phyloP scores from a whole-genome alignment of 371 early-diverging fungal species.

The Mucor mucedo region DNA sequence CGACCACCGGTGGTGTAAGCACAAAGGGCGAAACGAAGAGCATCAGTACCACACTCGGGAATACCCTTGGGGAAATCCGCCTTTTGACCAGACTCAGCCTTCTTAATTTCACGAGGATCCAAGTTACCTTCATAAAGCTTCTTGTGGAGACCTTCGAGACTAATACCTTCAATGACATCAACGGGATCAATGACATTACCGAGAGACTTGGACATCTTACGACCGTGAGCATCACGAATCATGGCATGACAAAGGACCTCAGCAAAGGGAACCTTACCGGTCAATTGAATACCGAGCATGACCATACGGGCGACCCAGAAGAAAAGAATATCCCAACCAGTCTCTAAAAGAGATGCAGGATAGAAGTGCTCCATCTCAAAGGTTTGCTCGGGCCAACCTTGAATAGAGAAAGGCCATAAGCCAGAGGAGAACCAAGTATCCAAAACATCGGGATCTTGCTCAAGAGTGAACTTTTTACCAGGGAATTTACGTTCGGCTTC shows the following conservation, averaged over 20 bases:
- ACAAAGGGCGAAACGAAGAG: conserved; percentile 96
- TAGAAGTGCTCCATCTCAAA: conserved; percentile 88
- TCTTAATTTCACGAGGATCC: conserved; percentile 91
- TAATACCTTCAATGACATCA: conserved; percentile 97
- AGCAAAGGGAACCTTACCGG: conserved; percentile 95
- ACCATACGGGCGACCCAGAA: conserved; percentile 99
- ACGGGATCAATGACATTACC: conserved; percentile 99
- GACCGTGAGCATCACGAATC: conserved; percentile 99
- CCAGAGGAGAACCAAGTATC: conserved; percentile 99
- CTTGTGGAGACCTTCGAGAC: conserved; percentile 78
- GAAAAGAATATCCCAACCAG: conserved; percentile 99
- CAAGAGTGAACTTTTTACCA: conserved; percentile 66
- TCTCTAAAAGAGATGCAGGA: conserved; percentile 95
- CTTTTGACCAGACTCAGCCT: conserved; percentile 87
- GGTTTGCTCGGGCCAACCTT: conserved; percentile 97
- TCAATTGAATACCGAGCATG: conserved; percentile 97
- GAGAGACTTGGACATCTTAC: conserved; percentile 99
- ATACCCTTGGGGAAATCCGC: conserved; percentile 98
- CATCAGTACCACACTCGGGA: conserved; percentile 99
- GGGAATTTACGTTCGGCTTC: conserved; percentile 81
- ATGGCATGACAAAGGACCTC: conserved; percentile 98
- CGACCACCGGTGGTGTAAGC: conserved; percentile 92
- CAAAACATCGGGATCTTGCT: conserved; percentile 95
- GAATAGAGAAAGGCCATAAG: conserved; percentile 98
- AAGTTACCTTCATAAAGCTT: conserved; percentile 89